Conservation (phyloP, 495 filamentous ascomycete species). For the Chaetomium fimeti region DNA sequence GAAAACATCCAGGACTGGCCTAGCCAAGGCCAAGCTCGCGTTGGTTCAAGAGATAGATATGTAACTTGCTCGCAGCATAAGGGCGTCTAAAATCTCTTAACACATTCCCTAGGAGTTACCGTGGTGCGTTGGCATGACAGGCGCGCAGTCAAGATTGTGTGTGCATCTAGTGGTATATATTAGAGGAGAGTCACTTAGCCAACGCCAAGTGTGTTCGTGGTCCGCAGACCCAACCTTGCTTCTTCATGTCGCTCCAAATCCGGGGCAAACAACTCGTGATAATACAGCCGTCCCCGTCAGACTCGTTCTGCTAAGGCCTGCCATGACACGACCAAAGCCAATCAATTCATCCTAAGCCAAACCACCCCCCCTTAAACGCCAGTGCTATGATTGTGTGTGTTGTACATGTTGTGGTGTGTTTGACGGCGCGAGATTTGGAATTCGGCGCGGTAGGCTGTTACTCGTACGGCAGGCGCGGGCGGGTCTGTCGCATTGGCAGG, state of each 20-base stretch:
- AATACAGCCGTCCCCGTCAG: neutral
- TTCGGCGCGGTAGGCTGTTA: neutral
- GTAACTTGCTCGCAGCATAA: neutral
- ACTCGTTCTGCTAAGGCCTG: neutral
- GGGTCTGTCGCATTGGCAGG: neutral
- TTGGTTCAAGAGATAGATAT: neutral
- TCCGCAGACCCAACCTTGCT: neutral
- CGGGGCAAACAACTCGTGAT: neutral
- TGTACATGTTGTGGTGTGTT: conserved; percentile 15
- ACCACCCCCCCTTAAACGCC: conserved; percentile 17
- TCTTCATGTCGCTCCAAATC: neutral
- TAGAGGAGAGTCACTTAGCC: conserved; percentile 15
- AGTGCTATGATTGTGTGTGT: conserved; percentile 20
- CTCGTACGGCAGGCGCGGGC: neutral
- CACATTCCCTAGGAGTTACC: neutral
- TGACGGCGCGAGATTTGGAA: neutral
- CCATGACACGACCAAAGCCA: conserved; percentile 4
- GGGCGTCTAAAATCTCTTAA: neutral
- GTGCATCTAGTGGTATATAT: conserved; percentile 17
- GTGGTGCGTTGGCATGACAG: neutral
- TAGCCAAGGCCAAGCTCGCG: neutral
- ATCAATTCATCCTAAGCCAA: conserved; percentile 13
- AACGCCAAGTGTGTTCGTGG: neutral
- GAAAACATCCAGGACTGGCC: neutral
- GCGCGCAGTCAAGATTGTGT: neutral